Conservation (phyloP, 805 yeast genomes). For the Sugiyamaella qingdaonensis region DNA sequence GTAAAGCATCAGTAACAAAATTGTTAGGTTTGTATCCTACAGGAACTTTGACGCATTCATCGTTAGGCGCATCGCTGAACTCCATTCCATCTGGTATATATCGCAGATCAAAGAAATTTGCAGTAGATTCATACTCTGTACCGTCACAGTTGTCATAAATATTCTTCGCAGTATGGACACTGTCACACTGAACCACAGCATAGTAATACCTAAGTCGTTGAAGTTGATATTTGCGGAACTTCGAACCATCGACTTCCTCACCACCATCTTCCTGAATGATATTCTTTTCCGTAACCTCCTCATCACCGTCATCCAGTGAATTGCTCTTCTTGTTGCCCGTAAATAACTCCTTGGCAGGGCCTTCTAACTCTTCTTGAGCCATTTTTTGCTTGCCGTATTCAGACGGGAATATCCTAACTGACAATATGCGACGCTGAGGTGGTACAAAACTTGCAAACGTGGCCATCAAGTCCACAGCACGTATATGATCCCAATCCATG, state of each 20-base stretch:
- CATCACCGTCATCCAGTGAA: slow-evolving; percentile 18
- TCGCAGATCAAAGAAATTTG: slow-evolving; percentile 87
- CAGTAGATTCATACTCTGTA: slow-evolving; percentile 91
- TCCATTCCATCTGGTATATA: slow-evolving; percentile 91
- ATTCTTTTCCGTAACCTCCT: slow-evolving; percentile 61
- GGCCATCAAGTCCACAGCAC: slow-evolving; percentile 82
- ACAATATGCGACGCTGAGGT: slow-evolving; percentile 58
- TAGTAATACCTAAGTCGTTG: slow-evolving; percentile 91
- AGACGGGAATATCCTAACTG: slow-evolving; percentile 64
- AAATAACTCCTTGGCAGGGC: slow-evolving; percentile 87
- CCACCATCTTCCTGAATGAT: slow-evolving; percentile 79
- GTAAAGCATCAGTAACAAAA: slow-evolving; percentile 92
- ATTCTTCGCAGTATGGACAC: slow-evolving; percentile 60
- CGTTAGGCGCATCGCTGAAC: slow-evolving; percentile 75
- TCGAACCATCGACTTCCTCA: slow-evolving; percentile 79
- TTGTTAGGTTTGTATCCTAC: slow-evolving; percentile 70
- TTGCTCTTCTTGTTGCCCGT: slow-evolving; percentile 34
- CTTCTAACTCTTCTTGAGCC: slow-evolving; percentile 84
- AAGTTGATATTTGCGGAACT: slow-evolving; percentile 82
- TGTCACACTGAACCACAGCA: slow-evolving; percentile 84
- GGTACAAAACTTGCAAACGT: slow-evolving; percentile 86
- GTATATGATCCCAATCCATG: slow-evolving; percentile 95
- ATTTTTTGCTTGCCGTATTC: slow-evolving; percentile 91
- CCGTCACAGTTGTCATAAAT: slow-evolving; percentile 91
- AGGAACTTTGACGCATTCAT: slow-evolving; percentile 68